A percentile compares a stretch with the other conserved stretches of the same genome.
These are phyloP conservation scores for Paramyrothecium roridum DNA, from an alignment of 2,329 filamentous ascomycete species.

Conservation along the genomic window DNA sequence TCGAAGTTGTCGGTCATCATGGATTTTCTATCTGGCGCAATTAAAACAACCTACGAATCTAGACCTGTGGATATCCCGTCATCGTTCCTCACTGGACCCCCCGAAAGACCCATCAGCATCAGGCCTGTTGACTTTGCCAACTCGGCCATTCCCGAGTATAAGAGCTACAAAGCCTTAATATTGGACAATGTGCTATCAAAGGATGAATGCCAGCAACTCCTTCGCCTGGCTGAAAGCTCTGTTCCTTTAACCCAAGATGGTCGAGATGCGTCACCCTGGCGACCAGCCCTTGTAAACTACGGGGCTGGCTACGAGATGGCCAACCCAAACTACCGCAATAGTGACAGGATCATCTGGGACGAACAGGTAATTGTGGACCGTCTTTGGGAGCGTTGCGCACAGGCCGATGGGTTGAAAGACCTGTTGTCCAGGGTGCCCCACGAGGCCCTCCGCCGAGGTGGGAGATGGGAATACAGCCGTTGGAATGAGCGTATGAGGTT, in stretches of 20 bases:
- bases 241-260: conserved; percentile 24
- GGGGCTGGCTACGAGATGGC: conserved; percentile 58
- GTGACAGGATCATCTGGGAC: conserved; percentile 78
- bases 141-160: conserved; percentile 48
- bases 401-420: conserved; percentile 36
- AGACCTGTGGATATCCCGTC: not conserved
- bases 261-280: conserved; percentile 47
- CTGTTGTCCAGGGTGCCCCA: conserved; percentile 30
- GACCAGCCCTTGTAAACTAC: conserved; percentile 65
- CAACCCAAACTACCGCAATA: conserved; percentile 57
- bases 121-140: conserved; percentile 49
- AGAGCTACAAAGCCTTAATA: conserved; percentile 50
- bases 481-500: conserved; percentile 75
- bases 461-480: conserved; percentile 41
- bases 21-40: too few relatives aligned
- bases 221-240: conserved; percentile 49
- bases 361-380: conserved; percentile 56
- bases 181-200: conserved; percentile 55
- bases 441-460: conserved; percentile 11
- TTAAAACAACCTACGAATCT: not conserved
- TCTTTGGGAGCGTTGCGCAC: conserved; percentile 57
- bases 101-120: conserved; percentile 30
- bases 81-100: not conserved
- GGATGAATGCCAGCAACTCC: conserved; percentile 57
- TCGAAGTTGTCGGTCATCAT: too few relatives aligned